Conservation (phyloP, 371 early-diverging fungal species). For the Coemansia sp. region DNA sequence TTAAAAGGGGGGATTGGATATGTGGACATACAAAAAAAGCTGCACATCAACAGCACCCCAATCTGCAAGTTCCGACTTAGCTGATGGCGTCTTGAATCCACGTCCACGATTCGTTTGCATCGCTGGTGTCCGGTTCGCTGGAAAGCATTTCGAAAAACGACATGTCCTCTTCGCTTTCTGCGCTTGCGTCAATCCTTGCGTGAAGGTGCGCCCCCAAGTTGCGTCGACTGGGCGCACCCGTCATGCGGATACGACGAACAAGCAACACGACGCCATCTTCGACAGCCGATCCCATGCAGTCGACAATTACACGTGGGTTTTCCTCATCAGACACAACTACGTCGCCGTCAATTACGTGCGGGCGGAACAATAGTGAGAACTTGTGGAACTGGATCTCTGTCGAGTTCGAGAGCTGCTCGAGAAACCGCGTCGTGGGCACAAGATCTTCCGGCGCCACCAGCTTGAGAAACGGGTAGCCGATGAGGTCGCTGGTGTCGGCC, state of each 20-base stretch:
- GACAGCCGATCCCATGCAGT: conserved; percentile 33
- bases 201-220: conserved; percentile 11
- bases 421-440: conserved; percentile 17
- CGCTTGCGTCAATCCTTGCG: conserved; percentile 2
- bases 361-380: conserved; percentile 28
- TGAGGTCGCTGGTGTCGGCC: conserved; percentile 28
- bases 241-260: conserved; percentile 15
- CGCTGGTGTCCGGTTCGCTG: conserved; percentile 30
- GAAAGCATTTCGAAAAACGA: conserved; percentile 27
- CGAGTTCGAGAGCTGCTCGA: conserved; percentile 20
- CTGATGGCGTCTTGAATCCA: neutral
- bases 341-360: conserved; percentile 36
- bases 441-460: conserved; percentile 39
- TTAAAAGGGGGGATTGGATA: too few species aligned
- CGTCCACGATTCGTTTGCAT: conserved; percentile 19
- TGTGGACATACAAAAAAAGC: too few species aligned
- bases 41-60: too few species aligned
- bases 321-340: conserved; percentile 17
- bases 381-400: conserved; percentile 30
- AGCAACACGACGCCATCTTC: conserved; percentile 40
- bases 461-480: conserved; percentile 32
- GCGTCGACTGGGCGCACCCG: conserved; percentile 18
- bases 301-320: conserved; percentile 28
- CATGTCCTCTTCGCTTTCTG: conserved; percentile 28
- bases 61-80: too few species aligned